These are phyloP conservation scores for Tinospora cordifolia DNA, from an alignment of 164 flowering plant species.

Conservation along the genomic window DNA sequence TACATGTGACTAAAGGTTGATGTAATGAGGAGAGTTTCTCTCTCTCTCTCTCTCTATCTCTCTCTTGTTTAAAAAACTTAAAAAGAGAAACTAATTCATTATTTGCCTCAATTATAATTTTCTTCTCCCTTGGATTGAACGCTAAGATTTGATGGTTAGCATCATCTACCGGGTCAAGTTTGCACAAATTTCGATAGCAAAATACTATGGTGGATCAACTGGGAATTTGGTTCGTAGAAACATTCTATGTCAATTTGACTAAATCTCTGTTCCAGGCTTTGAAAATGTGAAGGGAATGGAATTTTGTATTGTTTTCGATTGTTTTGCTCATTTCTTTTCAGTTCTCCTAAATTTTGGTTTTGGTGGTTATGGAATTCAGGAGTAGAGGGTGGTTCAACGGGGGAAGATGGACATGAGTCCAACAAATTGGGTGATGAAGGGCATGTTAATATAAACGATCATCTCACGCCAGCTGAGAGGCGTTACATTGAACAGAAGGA, in stretches of 20 bases:
- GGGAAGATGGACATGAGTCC: constrained; percentile 31
- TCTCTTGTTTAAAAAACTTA: too few relatives aligned
- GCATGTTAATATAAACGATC: constrained; percentile 30
- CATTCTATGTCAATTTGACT: too few relatives aligned
- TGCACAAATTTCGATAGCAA: too few relatives aligned
- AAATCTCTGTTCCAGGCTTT: too few relatives aligned
- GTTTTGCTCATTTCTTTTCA: background rate
- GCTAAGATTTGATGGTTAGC: background rate
- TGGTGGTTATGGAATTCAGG: constrained; percentile 30
- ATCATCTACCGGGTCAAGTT: background rate
- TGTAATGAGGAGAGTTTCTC: background rate
- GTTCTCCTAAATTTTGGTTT: background rate
- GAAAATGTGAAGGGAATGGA: too few relatives aligned
- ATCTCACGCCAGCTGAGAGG: constrained; percentile 85
- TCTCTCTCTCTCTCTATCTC: background rate
- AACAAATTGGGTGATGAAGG: constrained; percentile 30
- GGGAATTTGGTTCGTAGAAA: too few relatives aligned
- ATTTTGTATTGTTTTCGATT: too few relatives aligned
- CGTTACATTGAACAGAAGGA: constrained; percentile 61
- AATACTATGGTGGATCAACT: too few relatives aligned
- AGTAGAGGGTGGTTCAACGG: constrained; percentile 26
- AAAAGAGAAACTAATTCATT: too few relatives aligned
- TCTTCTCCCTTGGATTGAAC: too few relatives aligned
- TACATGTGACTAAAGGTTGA: background rate
- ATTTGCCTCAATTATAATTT: too few relatives aligned